phyloP scores from a whole-genome alignment of 2,329 filamentous ascomycete genomes.

The Pseudogymnoascus sp. region DNA sequence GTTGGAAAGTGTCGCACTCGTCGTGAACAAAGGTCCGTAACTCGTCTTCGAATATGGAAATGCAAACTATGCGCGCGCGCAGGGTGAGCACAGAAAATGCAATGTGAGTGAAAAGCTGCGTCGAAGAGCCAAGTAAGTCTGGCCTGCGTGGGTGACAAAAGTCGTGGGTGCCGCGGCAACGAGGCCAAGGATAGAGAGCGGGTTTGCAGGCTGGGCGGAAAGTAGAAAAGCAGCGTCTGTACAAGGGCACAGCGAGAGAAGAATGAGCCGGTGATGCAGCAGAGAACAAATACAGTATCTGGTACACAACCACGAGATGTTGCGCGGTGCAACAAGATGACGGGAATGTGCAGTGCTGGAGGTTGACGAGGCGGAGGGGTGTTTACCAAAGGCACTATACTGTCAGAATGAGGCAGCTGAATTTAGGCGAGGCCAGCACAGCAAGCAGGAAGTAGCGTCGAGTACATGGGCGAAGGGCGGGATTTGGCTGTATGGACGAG shows the following conservation, averaged over 20 bases:
- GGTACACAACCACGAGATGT: not conserved
- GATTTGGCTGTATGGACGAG: not conserved
- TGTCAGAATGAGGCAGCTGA: not conserved
- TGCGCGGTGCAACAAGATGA: not conserved
- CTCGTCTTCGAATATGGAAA: not conserved
- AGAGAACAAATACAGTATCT: not conserved
- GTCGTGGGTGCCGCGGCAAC: not conserved
- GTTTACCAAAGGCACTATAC: not conserved
- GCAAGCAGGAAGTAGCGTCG: not conserved
- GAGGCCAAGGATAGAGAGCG: not conserved
- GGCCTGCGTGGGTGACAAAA: not conserved
- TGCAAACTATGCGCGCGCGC: not conserved
- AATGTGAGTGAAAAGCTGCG: not conserved
- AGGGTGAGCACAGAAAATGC: not conserved
- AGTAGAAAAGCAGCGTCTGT: not conserved
- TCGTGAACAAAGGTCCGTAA: not conserved
- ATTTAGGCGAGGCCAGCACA: not conserved
- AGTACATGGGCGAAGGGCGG: not conserved
- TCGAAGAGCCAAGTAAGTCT: not conserved
- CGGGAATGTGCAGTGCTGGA: not conserved
- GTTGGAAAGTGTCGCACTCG: not conserved
- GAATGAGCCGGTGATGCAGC: not conserved
- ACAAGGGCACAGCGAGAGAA: not conserved
- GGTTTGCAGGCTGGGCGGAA: not conserved
- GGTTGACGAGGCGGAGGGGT: not conserved